Conservation (phyloP, 768 basidiomycete species). For the Hemileccinum rubropunctum region DNA sequence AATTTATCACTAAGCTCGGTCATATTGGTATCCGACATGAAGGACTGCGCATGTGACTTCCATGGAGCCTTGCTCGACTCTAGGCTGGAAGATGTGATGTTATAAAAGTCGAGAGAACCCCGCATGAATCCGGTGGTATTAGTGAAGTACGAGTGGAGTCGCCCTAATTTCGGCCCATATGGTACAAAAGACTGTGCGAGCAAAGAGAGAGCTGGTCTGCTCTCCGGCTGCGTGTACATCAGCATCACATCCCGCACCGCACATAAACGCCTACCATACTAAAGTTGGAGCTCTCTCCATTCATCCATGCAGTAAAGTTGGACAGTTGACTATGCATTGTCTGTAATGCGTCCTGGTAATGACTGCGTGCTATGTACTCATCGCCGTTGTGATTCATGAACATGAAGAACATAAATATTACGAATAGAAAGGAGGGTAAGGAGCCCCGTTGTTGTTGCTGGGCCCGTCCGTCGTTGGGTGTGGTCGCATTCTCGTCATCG, state of each 20-base stretch:
- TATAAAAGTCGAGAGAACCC: constrained; percentile 58
- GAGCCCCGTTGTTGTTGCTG: constrained; percentile 51
- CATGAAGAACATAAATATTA: constrained; percentile 74
- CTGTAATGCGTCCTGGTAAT: constrained; percentile 64
- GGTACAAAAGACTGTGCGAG: constrained; percentile 51
- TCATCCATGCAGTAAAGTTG: constrained; percentile 78
- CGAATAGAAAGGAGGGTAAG: constrained; percentile 69
- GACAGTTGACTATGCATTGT: constrained; percentile 56
- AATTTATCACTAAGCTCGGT: constrained; percentile 47
- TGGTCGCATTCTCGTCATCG: constrained; percentile 20
- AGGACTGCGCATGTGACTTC: constrained; percentile 47
- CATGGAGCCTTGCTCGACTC: constrained; percentile 40
- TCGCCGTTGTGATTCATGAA: constrained; percentile 74
- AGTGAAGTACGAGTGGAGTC: constrained; percentile 56
- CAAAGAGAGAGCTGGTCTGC: constrained; percentile 40
- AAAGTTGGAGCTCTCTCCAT: constrained; percentile 64
- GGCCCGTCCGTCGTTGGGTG: constrained; percentile 8
- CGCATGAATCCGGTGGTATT: constrained; percentile 82
- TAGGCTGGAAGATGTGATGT: constrained; percentile 54
- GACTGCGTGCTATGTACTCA: constrained; percentile 59
- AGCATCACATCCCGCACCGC: not conserved
- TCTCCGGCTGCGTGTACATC: constrained; percentile 42
- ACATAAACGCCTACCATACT: constrained; percentile 48
- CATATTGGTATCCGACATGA: constrained; percentile 48
- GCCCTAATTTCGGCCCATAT: constrained; percentile 43